Evolutionary conservation across 2,329 filamentous ascomycete genomes (phyloP), one percentile per base, ranked within the genome.

Genomic region (Hymenoscyphus scutula): DNA sequence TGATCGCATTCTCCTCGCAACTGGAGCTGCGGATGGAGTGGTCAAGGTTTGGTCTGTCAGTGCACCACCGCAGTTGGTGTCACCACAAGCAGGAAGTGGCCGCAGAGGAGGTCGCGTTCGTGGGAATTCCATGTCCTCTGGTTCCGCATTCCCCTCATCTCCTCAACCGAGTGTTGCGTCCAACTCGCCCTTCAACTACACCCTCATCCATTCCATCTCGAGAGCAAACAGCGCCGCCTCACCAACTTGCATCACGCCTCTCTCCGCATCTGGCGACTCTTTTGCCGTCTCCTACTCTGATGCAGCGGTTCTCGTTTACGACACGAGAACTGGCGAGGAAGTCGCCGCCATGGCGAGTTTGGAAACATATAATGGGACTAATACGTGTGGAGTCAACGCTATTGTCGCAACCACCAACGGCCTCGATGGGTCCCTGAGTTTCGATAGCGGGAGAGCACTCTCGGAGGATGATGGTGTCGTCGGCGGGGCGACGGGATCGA

Each of bases 31-130:
- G 7, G 95, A 99, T 74, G 94, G 94, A 10, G 90, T 88, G 3
- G 89, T 98, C 63, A 91, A 96, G 69, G 85, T 99, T 23, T 99
- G 95, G 95, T 91, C 93, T 23, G 89, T 98, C 64, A 97, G 91
- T 72, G 87, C 92, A 37, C 94, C 95, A 29, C 94, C 94, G 8
- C 92, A 96, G 71, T 78, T 92, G 59, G 89, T 89, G 34, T 94
- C 92, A 11, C 92, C 92, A 8, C 89, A 92, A 69, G 87, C 89
- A 11, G 88, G 87, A 29, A 76, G 79, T 29, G 77, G 78, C 58
- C 82, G 91, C 69, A 84, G 90, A 71, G 87, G 85, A 48, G 91
- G 92, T 25, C 91, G 92, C 69, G 87, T 93, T 60, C 84, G 94
- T 65, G 92, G 90, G 62, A 93, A 97, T 76, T 97, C 92, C 27